A percentile compares a stretch with the other conserved stretches of the same genome.
Conservation (phyloP, 768 basidiomycete species). For the Cubamyces lactineus region DNA sequence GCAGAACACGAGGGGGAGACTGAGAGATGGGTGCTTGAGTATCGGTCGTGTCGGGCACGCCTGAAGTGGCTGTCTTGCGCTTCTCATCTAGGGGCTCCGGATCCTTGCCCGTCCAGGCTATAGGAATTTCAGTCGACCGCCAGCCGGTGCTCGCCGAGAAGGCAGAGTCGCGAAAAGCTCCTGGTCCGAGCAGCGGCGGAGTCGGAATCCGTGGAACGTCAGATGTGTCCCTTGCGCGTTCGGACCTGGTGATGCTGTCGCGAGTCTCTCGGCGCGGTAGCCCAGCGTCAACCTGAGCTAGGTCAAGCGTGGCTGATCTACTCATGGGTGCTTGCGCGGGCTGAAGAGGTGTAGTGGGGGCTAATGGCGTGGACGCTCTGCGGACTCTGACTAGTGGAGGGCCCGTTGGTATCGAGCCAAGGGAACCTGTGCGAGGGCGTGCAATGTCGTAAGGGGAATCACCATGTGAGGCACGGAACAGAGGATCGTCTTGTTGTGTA, state of each 20-base stretch:
- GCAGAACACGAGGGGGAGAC: constrained; percentile 16
- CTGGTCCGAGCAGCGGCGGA: constrained; percentile 55
- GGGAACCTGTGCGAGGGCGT: constrained; percentile 12
- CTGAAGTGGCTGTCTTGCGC: constrained; percentile 8
- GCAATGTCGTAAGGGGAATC: constrained; percentile 24
- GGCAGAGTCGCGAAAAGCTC: constrained; percentile 68
- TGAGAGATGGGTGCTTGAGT: constrained; percentile 4
- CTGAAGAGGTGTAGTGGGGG: constrained; percentile 3
- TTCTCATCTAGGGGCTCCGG: constrained; percentile 26
- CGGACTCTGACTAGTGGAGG: constrained; percentile 4
- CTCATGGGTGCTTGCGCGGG: background rate
- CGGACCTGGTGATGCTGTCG: constrained; percentile 10
- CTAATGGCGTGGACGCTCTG: constrained; percentile 15
- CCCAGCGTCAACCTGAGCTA: background rate
- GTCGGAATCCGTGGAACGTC: constrained; percentile 30
- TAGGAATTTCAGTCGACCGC: constrained; percentile 54
- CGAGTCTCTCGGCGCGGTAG: background rate
- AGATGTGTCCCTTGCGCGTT: constrained; percentile 1
- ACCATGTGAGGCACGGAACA: constrained; percentile 1
- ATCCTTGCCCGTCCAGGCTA: constrained; percentile 62
- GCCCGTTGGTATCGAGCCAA: constrained; percentile 6
- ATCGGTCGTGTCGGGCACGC: constrained; percentile 11
- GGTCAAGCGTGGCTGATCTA: background rate
- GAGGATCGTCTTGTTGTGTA: constrained; percentile 16
- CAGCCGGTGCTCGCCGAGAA: constrained; percentile 52